Evolutionary conservation across 768 basidiomycete genomes (phyloP), one percentile per base, ranked within the genome.

Genomic region (Rhodosporidiobolus odoratus): DNA sequence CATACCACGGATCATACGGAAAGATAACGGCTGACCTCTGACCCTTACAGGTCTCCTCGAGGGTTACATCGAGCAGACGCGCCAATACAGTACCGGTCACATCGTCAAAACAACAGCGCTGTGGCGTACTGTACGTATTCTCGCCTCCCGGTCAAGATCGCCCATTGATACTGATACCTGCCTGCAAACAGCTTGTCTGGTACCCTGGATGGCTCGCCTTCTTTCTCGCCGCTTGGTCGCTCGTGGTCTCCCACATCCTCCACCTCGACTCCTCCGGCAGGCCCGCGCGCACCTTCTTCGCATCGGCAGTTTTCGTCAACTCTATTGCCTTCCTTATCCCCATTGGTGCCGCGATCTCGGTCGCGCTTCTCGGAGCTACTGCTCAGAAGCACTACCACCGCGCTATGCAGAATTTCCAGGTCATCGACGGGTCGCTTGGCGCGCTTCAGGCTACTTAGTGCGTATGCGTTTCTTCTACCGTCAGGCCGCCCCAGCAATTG

Each of bases 201-300:
- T 23, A 30, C 3, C 58, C 65, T 0, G 58, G 57, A 3, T 23
- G 25, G 58, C 19, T 59, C n/a, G 48, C 66, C 1, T 50, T 61
- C 59, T 62, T 25, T 21, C 6, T 34, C 52, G 58, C 47, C 0
- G 30, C 47, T 3, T 67, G 62, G 68, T 27, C 12, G 1, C 57
- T 53, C 2, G 9, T 41, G 9, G 19, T 5, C 45, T 16, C 40
- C 50, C 60, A 71, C 48, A 41, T 71, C 16, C 61, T 71, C 2
- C 65, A 71, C 34, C 54, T 66, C 47, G 69, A 71, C 43, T 71
- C 69, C 27, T 43, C 65, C 17, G 69, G 65, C 3, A 60, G 69
- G 8, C 65, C 69, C 2, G 35, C 65, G 1, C 59, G 65, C 17
- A 25, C 65, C 4, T 62, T 66, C 56, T 25, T 62, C 21, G 60